Evolutionary conservation across 768 basidiomycete genomes (phyloP).

Genomic region (Russula abietina): DNA sequence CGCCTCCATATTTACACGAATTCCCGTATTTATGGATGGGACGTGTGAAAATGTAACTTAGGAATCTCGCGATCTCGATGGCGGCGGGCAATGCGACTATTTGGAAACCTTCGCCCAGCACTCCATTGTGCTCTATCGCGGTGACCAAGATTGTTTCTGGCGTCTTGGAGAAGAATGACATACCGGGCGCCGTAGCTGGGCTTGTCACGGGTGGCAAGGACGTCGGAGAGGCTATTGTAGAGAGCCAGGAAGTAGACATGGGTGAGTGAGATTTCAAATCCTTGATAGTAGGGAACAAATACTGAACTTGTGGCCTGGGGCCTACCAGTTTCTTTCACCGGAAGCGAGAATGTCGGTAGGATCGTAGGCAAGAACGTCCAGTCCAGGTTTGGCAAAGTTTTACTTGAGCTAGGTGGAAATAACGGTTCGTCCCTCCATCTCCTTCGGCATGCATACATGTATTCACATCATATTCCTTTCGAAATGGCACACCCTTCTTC

Average conservation of each 20-base stretch:
- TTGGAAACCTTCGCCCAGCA: constrained; percentile 92
- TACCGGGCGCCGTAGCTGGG: constrained; percentile 79
- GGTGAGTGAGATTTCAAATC: constrained; percentile 39
- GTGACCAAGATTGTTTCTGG: constrained; percentile 76
- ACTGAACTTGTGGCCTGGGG: background rate
- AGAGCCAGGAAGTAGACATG: constrained; percentile 68
- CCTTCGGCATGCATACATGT: background rate
- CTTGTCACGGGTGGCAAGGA: constrained; percentile 81
- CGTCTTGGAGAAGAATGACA: constrained; percentile 74
- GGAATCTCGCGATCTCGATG: constrained; percentile 87
- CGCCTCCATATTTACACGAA: background rate
- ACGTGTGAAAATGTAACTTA: constrained; percentile 30
- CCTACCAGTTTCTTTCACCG: constrained; percentile 85
- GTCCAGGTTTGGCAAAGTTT: constrained; percentile 80
- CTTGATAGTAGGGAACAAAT: too few relatives aligned
- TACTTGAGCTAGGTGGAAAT: constrained; percentile 92
- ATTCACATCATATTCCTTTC: background rate
- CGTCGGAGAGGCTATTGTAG: constrained; percentile 72
- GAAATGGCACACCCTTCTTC: too few relatives aligned
- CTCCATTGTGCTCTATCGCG: constrained; percentile 86
- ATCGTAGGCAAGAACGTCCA: constrained; percentile 85
- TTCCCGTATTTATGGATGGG: background rate
- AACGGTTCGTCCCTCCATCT: constrained; percentile 58
- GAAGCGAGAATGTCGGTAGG: constrained; percentile 82
- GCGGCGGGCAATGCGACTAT: constrained; percentile 89